Evolutionary conservation across 345 rosid genomes (phyloP).

Genomic region (Melaleuca alternifolia): DNA sequence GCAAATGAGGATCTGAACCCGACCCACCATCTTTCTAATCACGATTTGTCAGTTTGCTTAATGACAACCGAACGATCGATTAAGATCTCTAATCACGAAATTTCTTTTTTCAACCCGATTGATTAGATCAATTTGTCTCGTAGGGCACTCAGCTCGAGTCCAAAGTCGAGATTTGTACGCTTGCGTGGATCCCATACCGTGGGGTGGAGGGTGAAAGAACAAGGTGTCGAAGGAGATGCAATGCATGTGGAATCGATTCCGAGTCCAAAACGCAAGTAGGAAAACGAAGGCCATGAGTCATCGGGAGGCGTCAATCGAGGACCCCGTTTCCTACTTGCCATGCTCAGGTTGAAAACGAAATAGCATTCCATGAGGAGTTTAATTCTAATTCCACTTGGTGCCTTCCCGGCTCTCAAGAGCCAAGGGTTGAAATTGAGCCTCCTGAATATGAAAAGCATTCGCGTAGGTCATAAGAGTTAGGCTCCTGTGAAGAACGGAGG

Average conservation of each 20-base stretch:
- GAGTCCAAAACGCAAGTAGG: not conserved
- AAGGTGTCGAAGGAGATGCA: not conserved
- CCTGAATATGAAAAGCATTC: not conserved
- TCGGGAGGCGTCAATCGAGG: not conserved
- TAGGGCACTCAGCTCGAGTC: not conserved
- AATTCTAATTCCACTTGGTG: not conserved
- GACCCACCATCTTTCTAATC: not conserved
- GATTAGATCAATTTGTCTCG: not conserved
- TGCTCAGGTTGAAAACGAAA: too few species aligned
- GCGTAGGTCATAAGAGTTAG: not conserved
- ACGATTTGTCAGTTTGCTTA: not conserved
- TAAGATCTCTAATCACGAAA: not conserved
- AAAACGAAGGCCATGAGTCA: not conserved
- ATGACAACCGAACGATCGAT: not conserved
- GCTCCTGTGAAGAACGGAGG: not conserved
- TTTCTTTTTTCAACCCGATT: not conserved
- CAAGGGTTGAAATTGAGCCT: not conserved
- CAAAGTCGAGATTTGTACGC: not conserved
- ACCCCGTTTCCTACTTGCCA: not conserved
- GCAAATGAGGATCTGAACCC: not conserved
- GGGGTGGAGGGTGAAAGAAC: not conserved
- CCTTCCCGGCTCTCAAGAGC: not conserved
- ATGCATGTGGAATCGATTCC: not conserved
- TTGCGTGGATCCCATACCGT: not conserved
- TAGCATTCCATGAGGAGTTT: not conserved